Percentiles rank a stretch among this genome's conserved stretches.
Evolutionary conservation across 257 asterid genomes (phyloP).

Genomic region (Craterostigma plantagineum): DNA sequence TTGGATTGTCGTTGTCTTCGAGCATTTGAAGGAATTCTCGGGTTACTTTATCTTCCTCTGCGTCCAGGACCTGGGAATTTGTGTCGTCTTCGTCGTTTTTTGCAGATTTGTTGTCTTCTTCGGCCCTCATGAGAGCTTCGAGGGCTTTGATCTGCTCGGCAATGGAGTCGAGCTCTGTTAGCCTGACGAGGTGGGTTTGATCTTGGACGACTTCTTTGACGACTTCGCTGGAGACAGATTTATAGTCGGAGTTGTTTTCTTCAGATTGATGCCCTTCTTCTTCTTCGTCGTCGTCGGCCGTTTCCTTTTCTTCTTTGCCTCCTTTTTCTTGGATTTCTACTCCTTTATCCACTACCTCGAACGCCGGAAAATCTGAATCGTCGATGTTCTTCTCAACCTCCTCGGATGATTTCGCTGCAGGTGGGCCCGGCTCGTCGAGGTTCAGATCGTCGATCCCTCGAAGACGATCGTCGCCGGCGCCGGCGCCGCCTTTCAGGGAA

Average conservation of each 20-base stretch:
- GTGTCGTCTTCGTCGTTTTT: constrained; percentile 31
- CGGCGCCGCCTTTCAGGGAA: constrained; percentile 24
- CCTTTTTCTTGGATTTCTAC: constrained; percentile 38
- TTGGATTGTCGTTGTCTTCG: constrained; percentile 20
- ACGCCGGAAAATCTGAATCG: constrained; percentile 31
- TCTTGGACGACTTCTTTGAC: constrained; percentile 77
- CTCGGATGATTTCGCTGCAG: constrained; percentile 14
- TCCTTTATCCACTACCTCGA: constrained; percentile 81
- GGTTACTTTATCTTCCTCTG: constrained; percentile 73
- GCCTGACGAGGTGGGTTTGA: constrained; percentile 30
- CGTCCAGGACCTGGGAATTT: constrained; percentile 40
- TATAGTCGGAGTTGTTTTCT: constrained; percentile 35
- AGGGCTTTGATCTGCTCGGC: constrained; percentile 87
- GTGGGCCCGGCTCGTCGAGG: constrained; percentile 51
- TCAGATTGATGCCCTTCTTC: constrained; percentile 11
- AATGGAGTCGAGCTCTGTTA: constrained; percentile 62
- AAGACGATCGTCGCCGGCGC: constrained; percentile 17
- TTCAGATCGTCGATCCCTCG: constrained; percentile 66
- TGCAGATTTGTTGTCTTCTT: constrained; percentile 20
- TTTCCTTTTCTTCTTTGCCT: constrained; percentile 10
- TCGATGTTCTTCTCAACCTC: constrained; percentile 9
- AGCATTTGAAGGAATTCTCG: constrained; percentile 76
- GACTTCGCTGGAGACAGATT: constrained; percentile 52
- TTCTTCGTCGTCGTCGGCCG: constrained; percentile 7
- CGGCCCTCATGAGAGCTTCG: constrained; percentile 49